Percentiles rank a stretch among this genome's conserved stretches.
Evolutionary conservation across 768 basidiomycete species (phyloP).

Genomic region (Boletus reticulatus): DNA sequence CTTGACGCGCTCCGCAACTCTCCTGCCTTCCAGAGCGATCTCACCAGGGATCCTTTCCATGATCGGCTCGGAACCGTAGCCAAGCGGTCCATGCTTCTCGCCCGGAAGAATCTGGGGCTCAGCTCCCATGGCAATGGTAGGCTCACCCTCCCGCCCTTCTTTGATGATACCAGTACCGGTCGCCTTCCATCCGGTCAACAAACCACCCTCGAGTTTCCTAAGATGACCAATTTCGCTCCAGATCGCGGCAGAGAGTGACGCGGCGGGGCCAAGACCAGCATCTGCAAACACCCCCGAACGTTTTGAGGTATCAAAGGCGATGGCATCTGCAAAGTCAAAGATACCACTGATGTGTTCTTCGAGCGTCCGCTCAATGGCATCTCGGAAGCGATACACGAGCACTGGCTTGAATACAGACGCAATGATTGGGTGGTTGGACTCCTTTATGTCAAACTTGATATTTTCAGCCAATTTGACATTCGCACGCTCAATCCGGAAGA

Average conservation of each 20-base stretch:
- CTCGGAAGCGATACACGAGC: conserved; percentile 52
- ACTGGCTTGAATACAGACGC: conserved; percentile 63
- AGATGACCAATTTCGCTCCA: conserved; percentile 71
- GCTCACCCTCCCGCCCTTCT: conserved; percentile 38
- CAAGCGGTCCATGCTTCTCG: conserved; percentile 66
- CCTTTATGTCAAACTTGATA: conserved; percentile 49
- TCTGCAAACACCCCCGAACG: conserved; percentile 66
- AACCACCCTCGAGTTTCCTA: conserved; percentile 34
- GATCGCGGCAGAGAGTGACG: conserved; percentile 53
- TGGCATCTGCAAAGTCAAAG: conserved; percentile 52
- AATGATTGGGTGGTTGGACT: conserved; percentile 64
- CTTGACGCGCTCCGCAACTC: conserved; percentile 34
- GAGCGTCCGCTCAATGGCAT: conserved; percentile 59
- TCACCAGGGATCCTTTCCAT: conserved; percentile 8
- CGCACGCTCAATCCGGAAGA: conserved; percentile 57
- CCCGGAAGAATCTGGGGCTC: conserved; percentile 72
- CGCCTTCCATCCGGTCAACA: conserved; percentile 45
- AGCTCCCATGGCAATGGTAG: conserved; percentile 60
- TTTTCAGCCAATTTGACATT: conserved; percentile 56
- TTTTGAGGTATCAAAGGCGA: conserved; percentile 57
- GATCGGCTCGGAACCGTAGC: conserved; percentile 44
- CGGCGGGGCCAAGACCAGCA: conserved; percentile 50
- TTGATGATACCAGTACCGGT: conserved; percentile 67
- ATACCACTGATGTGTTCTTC: conserved; percentile 50
- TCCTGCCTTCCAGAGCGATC: neutral